These are phyloP conservation scores for Boechera stricta DNA, from an alignment of 345 rosid species.

Conservation along the genomic window DNA sequence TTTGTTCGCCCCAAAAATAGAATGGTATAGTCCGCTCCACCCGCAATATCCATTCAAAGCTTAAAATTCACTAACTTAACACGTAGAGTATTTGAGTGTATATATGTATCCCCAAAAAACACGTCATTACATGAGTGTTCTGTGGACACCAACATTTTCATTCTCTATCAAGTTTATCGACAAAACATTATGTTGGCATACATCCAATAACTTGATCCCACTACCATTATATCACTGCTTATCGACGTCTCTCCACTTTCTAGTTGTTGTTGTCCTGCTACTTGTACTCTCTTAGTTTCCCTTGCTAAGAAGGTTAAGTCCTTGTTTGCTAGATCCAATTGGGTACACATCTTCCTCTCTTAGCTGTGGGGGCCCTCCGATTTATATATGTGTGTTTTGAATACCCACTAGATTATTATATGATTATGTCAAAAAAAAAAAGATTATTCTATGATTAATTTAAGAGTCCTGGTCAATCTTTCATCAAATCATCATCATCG, in stretches of 20 bases:
- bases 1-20: too few relatives aligned
- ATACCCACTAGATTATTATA: not conserved
- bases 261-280: not conserved
- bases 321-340: not conserved
- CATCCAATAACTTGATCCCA: slow-evolving; percentile 1
- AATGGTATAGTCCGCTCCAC: too few relatives aligned
- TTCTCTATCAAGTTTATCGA: slow-evolving; percentile 28
- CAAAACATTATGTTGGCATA: slow-evolving; percentile 27
- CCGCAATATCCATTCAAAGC: too few relatives aligned
- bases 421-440: too few relatives aligned
- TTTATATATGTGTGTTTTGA: not conserved
- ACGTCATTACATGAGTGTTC: slow-evolving; percentile 10
- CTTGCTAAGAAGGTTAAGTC: not conserved
- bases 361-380: not conserved
- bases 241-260: slow-evolving; percentile 23
- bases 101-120: not conserved
- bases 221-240: slow-evolving; percentile 11
- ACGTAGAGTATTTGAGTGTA: not conserved
- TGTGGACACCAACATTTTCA: slow-evolving; percentile 31
- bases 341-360: slow-evolving; percentile 13
- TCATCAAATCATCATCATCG: slow-evolving; percentile 6
- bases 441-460: not conserved
- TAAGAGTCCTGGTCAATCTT: slow-evolving; percentile 19
- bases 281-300: slow-evolving; percentile 13
- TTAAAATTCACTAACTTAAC: not conserved